Conservation (phyloP, 768 basidiomycete species). For the Suillus cothurnatus region DNA sequence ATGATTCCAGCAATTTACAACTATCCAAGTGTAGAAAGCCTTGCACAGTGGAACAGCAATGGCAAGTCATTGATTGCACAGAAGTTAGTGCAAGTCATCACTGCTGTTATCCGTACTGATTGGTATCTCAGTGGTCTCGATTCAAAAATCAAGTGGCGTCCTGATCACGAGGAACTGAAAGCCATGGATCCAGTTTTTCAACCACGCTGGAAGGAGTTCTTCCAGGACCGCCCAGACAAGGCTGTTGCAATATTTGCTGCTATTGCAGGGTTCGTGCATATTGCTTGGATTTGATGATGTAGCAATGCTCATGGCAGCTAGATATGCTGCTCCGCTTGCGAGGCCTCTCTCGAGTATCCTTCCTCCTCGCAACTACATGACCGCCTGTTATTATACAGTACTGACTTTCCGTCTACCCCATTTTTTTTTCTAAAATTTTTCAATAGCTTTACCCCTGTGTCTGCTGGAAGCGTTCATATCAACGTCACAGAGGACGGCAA, state of each 20-base stretch:
- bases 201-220: constrained; percentile 28
- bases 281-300: not conserved
- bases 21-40: too few relatives aligned
- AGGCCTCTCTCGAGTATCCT: not conserved
- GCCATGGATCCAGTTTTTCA: constrained; percentile 52
- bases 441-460: too few relatives aligned
- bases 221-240: too few relatives aligned
- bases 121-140: constrained; percentile 46
- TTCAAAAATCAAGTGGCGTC: constrained; percentile 58
- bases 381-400: constrained; percentile 34
- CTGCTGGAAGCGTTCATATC: too few relatives aligned
- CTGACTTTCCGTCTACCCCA: constrained; percentile 1
- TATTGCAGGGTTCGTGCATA: constrained; percentile 39
- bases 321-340: not conserved
- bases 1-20: too few relatives aligned
- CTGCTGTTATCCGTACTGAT: not conserved
- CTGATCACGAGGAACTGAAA: constrained; percentile 48
- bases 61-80: constrained; percentile 31
- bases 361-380: too few relatives aligned
- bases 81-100: too few relatives aligned
- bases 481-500: too few relatives aligned
- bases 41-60: too few relatives aligned
- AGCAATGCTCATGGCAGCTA: not conserved
- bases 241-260: constrained; percentile 51
- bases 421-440: not conserved